Evolutionary conservation across 805 yeast species (phyloP), one percentile per base, ranked within the genome.

Genomic region (Huiozyma sinensis): DNA sequence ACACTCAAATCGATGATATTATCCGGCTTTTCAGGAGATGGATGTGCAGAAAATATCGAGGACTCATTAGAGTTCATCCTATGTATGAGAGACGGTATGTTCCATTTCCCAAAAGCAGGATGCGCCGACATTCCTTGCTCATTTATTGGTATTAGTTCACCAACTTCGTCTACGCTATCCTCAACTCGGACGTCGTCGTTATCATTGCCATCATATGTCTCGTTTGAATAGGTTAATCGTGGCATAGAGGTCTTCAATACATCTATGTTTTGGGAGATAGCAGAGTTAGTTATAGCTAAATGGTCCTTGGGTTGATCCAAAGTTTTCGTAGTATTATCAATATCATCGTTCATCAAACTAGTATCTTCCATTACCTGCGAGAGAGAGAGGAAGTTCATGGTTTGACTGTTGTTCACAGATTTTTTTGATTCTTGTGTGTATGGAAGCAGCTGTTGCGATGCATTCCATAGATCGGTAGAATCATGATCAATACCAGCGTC

Each of bases 331-430:
- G 10, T 28, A 10, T 13, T 6, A 28, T 43, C 47, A 9, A 33
- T 29, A n/a, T 8, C 8, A 31, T 39, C 41, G 12, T 7, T 11
- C n/a, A 13, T 32, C 10, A 7, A 12, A 12, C n/a, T 42, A 27
- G 36, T 43, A 41, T 57, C 59, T 27, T 51, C 52, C 61, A 58
- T 52, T 2, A 55, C 58, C 44, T 58, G 63, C 5, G 63, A 58
- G 31, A 58, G 42, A 7, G 61, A 47, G 28, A 58, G 24, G 9
- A 56, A 46, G 28, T 47, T 49, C 6, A 51, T 45, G 37, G 39
- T 37, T 17, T 41, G 46, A 24, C 37, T 12, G 10, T 13, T 13
- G 12, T 34, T 34, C 17, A 11, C 12, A 7, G 27, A 10, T 34
- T 7, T 12, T 17, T 34, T 9, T 9, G 37, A 34, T 12, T 34